These are phyloP conservation scores for Asparagopsis taxiformis DNA, from an alignment of 31 red algal genomes.

Conservation along the genomic window DNA sequence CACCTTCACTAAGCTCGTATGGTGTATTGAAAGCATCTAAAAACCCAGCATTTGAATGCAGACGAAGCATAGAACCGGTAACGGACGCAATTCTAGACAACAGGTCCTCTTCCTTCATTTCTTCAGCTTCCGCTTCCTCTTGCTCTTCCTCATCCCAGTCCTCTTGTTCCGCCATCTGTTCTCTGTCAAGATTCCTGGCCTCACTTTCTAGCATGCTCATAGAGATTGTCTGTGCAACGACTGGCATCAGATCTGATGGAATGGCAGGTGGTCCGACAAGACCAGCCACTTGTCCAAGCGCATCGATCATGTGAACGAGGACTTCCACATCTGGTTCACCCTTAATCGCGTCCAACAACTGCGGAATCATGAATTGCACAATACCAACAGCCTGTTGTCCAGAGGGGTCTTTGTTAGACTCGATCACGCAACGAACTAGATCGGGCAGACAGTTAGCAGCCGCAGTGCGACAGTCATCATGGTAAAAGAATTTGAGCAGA, in stretches of 20 bases:
- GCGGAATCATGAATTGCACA: constrained; percentile 75
- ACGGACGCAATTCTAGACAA: constrained; percentile 47
- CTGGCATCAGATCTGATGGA: constrained; percentile 29
- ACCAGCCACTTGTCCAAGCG: constrained; percentile 58
- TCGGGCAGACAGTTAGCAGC: constrained; percentile 95
- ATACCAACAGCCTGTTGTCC: constrained; percentile 52
- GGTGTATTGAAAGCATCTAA: constrained; percentile 62
- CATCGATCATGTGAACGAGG: constrained; percentile 77
- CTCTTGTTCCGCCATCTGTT: constrained; percentile 59
- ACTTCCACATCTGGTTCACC: constrained; percentile 96
- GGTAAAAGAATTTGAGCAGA: constrained; percentile 94
- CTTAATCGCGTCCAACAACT: constrained; percentile 77
- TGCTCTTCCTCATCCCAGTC: constrained; percentile 87
- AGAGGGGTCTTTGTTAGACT: constrained; percentile 56
- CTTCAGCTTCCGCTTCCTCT: constrained; percentile 74
- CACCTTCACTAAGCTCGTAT: constrained; percentile 40
- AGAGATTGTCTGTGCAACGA: constrained; percentile 43
- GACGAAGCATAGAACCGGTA: constrained; percentile 44
- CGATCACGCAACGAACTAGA: constrained; percentile 76
- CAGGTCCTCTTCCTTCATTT: constrained; percentile 81
- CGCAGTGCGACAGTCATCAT: constrained; percentile 88
- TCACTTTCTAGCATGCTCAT: constrained; percentile 75
- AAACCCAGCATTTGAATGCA: constrained; percentile 64
- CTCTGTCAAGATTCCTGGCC: constrained; percentile 69
- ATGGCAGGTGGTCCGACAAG: constrained; percentile 54